phyloP scores from a whole-genome alignment of 495 filamentous ascomycete genomes.

The Tuber brumale region DNA sequence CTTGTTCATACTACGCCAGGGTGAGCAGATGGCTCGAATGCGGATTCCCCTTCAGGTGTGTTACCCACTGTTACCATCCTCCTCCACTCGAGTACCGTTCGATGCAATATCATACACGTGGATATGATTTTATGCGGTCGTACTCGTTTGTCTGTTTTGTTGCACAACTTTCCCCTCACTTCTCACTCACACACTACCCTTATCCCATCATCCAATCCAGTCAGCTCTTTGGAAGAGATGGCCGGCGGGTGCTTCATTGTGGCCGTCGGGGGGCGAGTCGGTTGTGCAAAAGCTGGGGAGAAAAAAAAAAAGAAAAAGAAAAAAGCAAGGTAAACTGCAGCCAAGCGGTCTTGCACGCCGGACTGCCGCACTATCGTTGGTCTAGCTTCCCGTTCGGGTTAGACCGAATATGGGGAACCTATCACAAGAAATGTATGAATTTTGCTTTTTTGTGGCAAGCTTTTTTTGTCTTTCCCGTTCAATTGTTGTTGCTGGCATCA shows the following conservation, averaged over 20 bases:
- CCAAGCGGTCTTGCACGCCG: not conserved
- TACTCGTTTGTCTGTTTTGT: not conserved
- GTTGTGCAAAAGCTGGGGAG: not conserved
- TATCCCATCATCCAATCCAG: not conserved
- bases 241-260: not conserved
- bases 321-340: not conserved
- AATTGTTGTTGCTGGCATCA: not conserved
- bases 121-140: not conserved
- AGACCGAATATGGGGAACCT: not conserved
- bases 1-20: not conserved
- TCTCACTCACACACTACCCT: not conserved
- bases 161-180: not conserved
- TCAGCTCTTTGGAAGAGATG: not conserved
- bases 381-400: not conserved
- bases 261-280: slow-evolving; percentile 1
- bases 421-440: not conserved
- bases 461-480: not conserved
- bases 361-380: not conserved
- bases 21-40: not conserved
- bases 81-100: not conserved
- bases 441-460: slow-evolving; percentile 1
- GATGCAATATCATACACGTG: not conserved
- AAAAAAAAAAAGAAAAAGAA: not conserved
- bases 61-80: not conserved
- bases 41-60: not conserved